Percentiles rank a stretch among this genome's conserved stretches.
phyloP scores from a whole-genome alignment of 2,329 filamentous ascomycete species.

The Ceratocystis eucalypticola region DNA sequence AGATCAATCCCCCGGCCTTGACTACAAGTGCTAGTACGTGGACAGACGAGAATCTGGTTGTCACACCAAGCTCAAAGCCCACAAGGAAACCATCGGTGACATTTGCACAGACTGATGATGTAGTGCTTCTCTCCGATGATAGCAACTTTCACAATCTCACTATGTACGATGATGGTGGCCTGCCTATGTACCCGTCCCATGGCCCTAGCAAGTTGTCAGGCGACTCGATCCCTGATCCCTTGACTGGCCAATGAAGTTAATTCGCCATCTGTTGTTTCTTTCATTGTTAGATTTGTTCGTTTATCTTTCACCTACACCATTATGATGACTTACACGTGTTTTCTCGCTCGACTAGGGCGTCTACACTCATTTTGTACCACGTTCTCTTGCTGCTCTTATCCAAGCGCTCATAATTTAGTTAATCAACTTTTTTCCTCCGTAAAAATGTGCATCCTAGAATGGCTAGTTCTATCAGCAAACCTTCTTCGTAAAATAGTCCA shows the following conservation, averaged over 20 bases:
- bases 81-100: conserved; percentile 16
- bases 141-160: conserved; percentile 15
- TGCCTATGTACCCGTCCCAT: not conserved
- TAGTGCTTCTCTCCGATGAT: conserved; percentile 17
- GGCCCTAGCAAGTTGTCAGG: not conserved
- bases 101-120: conserved; percentile 18
- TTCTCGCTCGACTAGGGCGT: no score
- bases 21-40: conserved; percentile 12
- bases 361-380: not conserved
- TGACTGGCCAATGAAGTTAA: not conserved
- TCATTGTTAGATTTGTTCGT: not conserved
- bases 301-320: not conserved
- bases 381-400: not conserved
- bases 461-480: not conserved
- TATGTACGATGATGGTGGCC: conserved; percentile 10
- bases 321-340: not conserved
- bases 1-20: conserved; percentile 4
- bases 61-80: conserved; percentile 3
- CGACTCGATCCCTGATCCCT: not conserved
- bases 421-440: not conserved
- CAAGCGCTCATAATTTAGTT: not conserved
- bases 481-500: not conserved
- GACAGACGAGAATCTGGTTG: conserved; percentile 10
- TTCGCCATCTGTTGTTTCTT: not conserved
- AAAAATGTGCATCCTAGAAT: not conserved